Percentiles rank a stretch among this genome's conserved stretches.
Evolutionary conservation across 805 yeast species (phyloP).

Genomic region (Nakazawaea populi): DNA sequence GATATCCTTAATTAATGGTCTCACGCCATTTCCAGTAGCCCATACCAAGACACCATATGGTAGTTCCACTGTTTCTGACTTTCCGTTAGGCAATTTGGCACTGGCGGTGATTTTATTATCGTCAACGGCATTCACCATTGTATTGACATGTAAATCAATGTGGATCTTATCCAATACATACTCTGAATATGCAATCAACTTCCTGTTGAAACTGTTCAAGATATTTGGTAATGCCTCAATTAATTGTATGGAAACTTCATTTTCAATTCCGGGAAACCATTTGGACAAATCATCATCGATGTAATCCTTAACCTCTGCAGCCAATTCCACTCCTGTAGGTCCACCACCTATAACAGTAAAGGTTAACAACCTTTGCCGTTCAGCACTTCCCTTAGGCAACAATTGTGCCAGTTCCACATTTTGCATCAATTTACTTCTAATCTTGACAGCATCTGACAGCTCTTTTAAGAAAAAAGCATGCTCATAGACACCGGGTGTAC

Average conservation of each 20-base stretch:
- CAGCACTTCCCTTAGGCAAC: slow-evolving; percentile 64
- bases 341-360: slow-evolving; percentile 98
- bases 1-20: slow-evolving; percentile 65
- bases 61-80: slow-evolving; percentile 47
- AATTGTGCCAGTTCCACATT: slow-evolving; percentile 84
- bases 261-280: slow-evolving; percentile 83
- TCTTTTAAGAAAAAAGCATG: slow-evolving; percentile 87
- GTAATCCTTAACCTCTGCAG: slow-evolving; percentile 94
- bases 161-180: slow-evolving; percentile 61
- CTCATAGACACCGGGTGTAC: slow-evolving; percentile 90
- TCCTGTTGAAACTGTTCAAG: slow-evolving; percentile 64
- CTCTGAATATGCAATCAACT: slow-evolving; percentile 73
- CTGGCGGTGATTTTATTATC: slow-evolving; percentile 64
- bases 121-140: slow-evolving; percentile 85
- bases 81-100: slow-evolving; percentile 61
- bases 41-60: slow-evolving; percentile 93
- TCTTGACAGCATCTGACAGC: slow-evolving; percentile 79
- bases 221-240: slow-evolving; percentile 92
- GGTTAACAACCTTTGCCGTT: slow-evolving; percentile 77
- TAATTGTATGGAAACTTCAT: slow-evolving; percentile 76
- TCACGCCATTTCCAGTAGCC: slow-evolving; percentile 96
- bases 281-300: slow-evolving; percentile 83
- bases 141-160: slow-evolving; percentile 72
- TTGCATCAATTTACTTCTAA: slow-evolving; percentile 78
- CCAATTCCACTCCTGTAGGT: slow-evolving; percentile 97